These are phyloP conservation scores for Bothia castanella DNA, from an alignment of 1,284 basidiomycete species.

Conservation along the genomic window DNA sequence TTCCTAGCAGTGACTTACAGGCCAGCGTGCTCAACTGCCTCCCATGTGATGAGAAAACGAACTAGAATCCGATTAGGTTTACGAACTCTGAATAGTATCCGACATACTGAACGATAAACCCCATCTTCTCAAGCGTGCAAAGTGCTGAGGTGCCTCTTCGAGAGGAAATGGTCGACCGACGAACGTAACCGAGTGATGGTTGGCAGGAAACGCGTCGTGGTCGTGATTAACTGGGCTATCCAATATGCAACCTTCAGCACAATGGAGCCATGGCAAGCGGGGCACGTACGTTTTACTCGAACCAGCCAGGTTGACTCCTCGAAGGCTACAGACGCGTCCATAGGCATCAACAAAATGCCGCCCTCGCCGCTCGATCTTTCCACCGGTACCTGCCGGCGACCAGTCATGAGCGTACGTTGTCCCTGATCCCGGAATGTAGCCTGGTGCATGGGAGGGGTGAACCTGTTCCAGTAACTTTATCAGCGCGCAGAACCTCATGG, in stretches of 20 bases:
- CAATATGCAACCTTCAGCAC: slow-evolving; percentile 5
- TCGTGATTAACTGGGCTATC: slow-evolving; percentile 61
- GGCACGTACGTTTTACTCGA: slow-evolving; percentile 73
- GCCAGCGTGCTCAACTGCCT: slow-evolving; percentile 89
- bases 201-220: slow-evolving; percentile 58
- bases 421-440: slow-evolving; percentile 45
- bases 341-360: slow-evolving; percentile 74
- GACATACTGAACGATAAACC: slow-evolving; percentile 78
- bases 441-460: slow-evolving; percentile 43
- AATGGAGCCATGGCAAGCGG: background rate
- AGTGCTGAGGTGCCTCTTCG: slow-evolving; percentile 79
- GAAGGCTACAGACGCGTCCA: slow-evolving; percentile 71
- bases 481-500: background rate
- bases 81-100: background rate
- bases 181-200: slow-evolving; percentile 66
- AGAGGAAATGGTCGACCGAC: slow-evolving; percentile 82
- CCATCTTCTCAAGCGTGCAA: slow-evolving; percentile 77
- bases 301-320: slow-evolving; percentile 81
- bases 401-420: slow-evolving; percentile 70
- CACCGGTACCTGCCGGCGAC: slow-evolving; percentile 57
- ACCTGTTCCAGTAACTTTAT: slow-evolving; percentile 11
- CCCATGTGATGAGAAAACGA: slow-evolving; percentile 92
- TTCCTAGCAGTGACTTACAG: slow-evolving; percentile 54
- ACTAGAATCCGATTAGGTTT: slow-evolving; percentile 43
- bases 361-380: slow-evolving; percentile 55